Evolutionary conservation across 2,329 filamentous ascomycete genomes (phyloP).

Genomic region (Talaromyces albobiverticillius): DNA sequence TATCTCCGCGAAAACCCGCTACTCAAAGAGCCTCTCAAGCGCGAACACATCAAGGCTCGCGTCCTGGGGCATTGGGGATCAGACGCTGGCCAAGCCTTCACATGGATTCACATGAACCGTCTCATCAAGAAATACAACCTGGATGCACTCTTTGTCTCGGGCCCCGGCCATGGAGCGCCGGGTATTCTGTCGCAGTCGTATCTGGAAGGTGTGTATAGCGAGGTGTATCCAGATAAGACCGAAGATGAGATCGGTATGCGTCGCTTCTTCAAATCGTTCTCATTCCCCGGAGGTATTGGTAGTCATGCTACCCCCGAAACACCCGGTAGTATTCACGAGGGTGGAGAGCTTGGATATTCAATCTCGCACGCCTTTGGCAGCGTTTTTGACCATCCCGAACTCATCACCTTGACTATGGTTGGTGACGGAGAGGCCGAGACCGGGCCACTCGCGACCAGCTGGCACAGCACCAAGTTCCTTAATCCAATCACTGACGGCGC

Average conservation of each 20-base stretch:
- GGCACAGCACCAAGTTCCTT: constrained; percentile 80
- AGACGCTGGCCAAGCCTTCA: constrained; percentile 76
- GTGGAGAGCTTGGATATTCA: constrained; percentile 78
- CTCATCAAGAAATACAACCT: constrained; percentile 77
- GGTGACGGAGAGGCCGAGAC: constrained; percentile 81
- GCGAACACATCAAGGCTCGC: constrained; percentile 70
- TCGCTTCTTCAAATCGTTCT: constrained; percentile 79
- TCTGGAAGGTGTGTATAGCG: constrained; percentile 72
- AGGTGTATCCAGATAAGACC: constrained; percentile 72
- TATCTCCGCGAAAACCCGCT: constrained; percentile 73
- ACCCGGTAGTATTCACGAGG: constrained; percentile 73
- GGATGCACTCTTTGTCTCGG: constrained; percentile 69
- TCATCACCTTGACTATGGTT: constrained; percentile 75
- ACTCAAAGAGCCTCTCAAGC: constrained; percentile 64
- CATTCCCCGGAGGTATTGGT: constrained; percentile 75
- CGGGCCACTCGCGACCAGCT: constrained; percentile 72
- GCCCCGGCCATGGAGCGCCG: constrained; percentile 74
- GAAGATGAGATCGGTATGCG: constrained; percentile 67
- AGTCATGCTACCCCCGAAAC: constrained; percentile 78
- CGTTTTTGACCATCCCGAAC: constrained; percentile 70
- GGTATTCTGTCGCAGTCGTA: constrained; percentile 74
- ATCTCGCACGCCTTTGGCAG: constrained; percentile 75
- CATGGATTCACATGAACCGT: constrained; percentile 78
- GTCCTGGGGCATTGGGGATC: constrained; percentile 77
- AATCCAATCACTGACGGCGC: constrained; percentile 76